A percentile compares a stretch with the other conserved stretches of the same genome.
Conservation (phyloP, 352 stramenopile species). For the Phytopythium litorale region DNA sequence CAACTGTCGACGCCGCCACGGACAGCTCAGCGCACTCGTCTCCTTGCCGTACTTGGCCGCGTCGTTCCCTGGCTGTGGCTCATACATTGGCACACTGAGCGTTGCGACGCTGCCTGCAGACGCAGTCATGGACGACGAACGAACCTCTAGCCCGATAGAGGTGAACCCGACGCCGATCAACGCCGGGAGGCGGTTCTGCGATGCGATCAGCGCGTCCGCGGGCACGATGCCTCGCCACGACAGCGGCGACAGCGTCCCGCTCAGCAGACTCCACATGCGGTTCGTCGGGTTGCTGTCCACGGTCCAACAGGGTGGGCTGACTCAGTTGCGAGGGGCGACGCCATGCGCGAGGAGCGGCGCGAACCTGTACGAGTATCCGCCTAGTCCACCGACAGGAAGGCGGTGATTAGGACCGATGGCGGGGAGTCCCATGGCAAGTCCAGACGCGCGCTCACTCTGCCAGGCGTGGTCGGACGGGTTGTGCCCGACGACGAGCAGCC, state of each 20-base stretch:
- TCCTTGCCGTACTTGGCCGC: conserved; percentile 69
- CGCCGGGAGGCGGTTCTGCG: conserved; percentile 73
- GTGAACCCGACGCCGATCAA: conserved; percentile 73
- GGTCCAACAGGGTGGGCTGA: not conserved
- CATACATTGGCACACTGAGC: not conserved
- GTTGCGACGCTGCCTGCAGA: not conserved
- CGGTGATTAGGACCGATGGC: not conserved
- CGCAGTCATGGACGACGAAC: not conserved
- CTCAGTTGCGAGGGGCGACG: not conserved
- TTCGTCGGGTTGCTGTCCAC: conserved; percentile 81
- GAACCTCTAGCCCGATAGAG: conserved; percentile 78
- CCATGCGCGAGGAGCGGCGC: not conserved
- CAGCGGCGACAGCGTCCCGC: conserved; percentile 47
- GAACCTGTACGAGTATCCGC: conserved; percentile 62
- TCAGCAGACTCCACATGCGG: conserved; percentile 86
- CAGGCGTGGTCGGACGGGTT: conserved; percentile 91
- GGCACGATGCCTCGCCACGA: conserved; percentile 67
- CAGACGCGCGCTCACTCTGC: conserved; percentile 33
- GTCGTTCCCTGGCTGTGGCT: conserved; percentile 72
- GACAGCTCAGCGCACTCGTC: conserved; percentile 39
- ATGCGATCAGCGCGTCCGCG: conserved; percentile 37
- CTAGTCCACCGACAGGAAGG: conserved; percentile 4
- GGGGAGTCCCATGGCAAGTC: not conserved
- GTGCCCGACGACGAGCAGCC: conserved; percentile 84
- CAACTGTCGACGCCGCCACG: not conserved